These are phyloP conservation scores for Dactylellina leptospora DNA, from an alignment of 2,329 filamentous ascomycete genomes.

Conservation along the genomic window DNA sequence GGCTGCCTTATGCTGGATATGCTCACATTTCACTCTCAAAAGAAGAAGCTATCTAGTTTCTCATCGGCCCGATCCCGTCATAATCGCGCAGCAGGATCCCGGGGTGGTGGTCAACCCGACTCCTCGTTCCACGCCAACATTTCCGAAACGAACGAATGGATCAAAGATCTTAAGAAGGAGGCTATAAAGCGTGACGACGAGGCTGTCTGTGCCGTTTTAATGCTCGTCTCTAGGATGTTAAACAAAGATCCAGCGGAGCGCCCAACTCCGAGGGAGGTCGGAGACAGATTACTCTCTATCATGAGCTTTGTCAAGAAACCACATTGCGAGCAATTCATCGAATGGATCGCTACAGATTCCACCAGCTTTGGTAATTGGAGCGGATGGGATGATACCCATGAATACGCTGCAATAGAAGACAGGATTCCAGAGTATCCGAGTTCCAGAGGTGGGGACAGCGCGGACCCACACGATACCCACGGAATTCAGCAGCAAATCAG, in stretches of 20 bases:
- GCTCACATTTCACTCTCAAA: slow-evolving; percentile 74
- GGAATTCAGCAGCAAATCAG: slow-evolving; percentile 39
- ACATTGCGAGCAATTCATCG: slow-evolving; percentile 48
- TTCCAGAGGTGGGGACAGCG: slow-evolving; percentile 9
- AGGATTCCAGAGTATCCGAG: no score
- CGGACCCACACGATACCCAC: slow-evolving; percentile 22
- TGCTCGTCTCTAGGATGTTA: slow-evolving; percentile 55
- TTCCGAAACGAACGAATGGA: slow-evolving; percentile 74
- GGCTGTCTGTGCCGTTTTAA: slow-evolving; percentile 51
- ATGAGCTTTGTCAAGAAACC: slow-evolving; percentile 52
- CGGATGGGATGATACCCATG: slow-evolving; percentile 51
- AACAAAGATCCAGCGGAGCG: slow-evolving; percentile 54
- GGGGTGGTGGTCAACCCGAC: slow-evolving; percentile 71
- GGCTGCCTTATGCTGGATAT: slow-evolving; percentile 78
- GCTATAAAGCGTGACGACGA: slow-evolving; percentile 62
- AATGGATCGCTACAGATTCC: slow-evolving; percentile 31
- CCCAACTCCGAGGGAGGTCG: slow-evolving; percentile 53
- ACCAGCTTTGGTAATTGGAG: slow-evolving; percentile 48
- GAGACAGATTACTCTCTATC: slow-evolving; percentile 49
- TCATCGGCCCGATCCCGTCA: slow-evolving; percentile 72
- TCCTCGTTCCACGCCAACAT: slow-evolving; percentile 77
- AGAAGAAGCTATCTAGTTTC: slow-evolving; percentile 70
- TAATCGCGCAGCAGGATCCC: slow-evolving; percentile 62
- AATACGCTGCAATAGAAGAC: slow-evolving; percentile 20
- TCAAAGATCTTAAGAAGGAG: slow-evolving; percentile 70